A percentile compares a stretch with the other conserved stretches of the same genome.
phyloP scores from a whole-genome alignment of 2,329 filamentous ascomycete genomes.

The Aurifilum marmelostoma region DNA sequence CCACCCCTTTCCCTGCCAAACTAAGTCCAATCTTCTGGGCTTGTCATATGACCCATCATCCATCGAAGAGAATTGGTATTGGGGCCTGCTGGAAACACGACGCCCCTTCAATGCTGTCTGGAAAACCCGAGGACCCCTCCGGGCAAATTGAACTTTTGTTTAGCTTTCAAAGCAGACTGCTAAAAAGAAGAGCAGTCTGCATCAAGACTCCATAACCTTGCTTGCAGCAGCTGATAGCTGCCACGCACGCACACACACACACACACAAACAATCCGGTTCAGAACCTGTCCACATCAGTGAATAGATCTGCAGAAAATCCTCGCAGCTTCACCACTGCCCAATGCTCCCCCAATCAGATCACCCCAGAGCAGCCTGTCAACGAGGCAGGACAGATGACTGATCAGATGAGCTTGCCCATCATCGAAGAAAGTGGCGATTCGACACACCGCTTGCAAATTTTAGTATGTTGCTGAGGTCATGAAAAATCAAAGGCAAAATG shows the following conservation, averaged over 20 bases:
- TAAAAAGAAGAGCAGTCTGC: constrained; percentile 4
- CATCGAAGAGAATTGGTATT: not conserved
- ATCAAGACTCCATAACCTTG: constrained; percentile 10
- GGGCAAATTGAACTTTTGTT: constrained; percentile 13
- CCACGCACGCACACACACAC: not conserved
- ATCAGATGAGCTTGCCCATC: not conserved
- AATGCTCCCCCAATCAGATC: not conserved
- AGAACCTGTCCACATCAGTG: constrained; percentile 8
- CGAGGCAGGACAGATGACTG: not conserved
- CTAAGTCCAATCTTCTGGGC: not conserved
- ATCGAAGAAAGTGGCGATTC: constrained; percentile 6
- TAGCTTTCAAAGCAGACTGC: constrained; percentile 11
- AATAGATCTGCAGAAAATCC: constrained; percentile 5
- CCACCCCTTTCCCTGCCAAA: not conserved
- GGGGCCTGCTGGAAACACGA: constrained; percentile 4
- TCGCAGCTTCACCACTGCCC: not conserved
- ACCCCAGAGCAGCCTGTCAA: not conserved
- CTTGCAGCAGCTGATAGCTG: constrained; percentile 7
- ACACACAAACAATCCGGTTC: not conserved
- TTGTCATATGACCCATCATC: constrained; percentile 12
- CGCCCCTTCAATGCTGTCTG: constrained; percentile 17
- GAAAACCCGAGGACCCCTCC: constrained; percentile 3
- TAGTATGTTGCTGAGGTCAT: constrained; percentile 7
- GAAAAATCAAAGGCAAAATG: constrained; percentile 9
- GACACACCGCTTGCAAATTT: constrained; percentile 22